phyloP scores from a whole-genome alignment of 225 moss, liverwort and hornwort genomes.

The Polytrichum formosum region DNA sequence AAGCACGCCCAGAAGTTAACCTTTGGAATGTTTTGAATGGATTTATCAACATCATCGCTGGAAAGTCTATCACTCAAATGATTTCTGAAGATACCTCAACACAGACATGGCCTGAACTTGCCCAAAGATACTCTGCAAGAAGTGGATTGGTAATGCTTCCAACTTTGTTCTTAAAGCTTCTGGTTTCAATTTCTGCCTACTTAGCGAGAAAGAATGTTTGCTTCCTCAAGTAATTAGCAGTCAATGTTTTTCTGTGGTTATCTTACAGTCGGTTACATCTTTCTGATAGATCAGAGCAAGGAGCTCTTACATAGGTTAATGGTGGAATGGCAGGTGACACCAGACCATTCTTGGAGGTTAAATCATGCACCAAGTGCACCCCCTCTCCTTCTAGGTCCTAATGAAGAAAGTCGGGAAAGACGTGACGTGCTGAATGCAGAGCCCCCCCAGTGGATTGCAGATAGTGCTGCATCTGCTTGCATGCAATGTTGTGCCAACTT shows the following conservation, averaged over 20 bases:
- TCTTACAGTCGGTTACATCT: too few relatives aligned
- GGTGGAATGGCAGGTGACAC: slow-evolving; percentile 23
- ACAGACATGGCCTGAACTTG: slow-evolving; percentile 15
- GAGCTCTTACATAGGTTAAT: neutral
- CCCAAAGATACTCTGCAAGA: slow-evolving; percentile 11
- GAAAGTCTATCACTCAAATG: slow-evolving; percentile 23
- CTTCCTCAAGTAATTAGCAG: too few relatives aligned
- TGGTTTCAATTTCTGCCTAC: slow-evolving; percentile 4
- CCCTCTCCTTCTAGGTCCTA: slow-evolving; percentile 41
- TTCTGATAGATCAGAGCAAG: too few relatives aligned
- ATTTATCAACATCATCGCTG: slow-evolving; percentile 46
- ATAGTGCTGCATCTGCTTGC: slow-evolving; percentile 50
- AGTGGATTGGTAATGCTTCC: slow-evolving; percentile 14
- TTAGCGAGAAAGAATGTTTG: too few relatives aligned
- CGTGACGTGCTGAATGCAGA: slow-evolving; percentile 57
- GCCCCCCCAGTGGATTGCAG: slow-evolving; percentile 65
- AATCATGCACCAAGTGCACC: slow-evolving; percentile 64
- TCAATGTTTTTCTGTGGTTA: too few relatives aligned
- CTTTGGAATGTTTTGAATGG: slow-evolving; percentile 66
- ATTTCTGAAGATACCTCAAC: slow-evolving; percentile 8
- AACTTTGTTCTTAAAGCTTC: neutral
- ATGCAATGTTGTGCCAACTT: slow-evolving; percentile 56
- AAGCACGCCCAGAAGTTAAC: slow-evolving; percentile 45
- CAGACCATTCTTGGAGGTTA: slow-evolving; percentile 41
- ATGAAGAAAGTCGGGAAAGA: slow-evolving; percentile 48